phyloP scores from a whole-genome alignment of 805 yeast genomes.

The Ogataea allantospora region DNA sequence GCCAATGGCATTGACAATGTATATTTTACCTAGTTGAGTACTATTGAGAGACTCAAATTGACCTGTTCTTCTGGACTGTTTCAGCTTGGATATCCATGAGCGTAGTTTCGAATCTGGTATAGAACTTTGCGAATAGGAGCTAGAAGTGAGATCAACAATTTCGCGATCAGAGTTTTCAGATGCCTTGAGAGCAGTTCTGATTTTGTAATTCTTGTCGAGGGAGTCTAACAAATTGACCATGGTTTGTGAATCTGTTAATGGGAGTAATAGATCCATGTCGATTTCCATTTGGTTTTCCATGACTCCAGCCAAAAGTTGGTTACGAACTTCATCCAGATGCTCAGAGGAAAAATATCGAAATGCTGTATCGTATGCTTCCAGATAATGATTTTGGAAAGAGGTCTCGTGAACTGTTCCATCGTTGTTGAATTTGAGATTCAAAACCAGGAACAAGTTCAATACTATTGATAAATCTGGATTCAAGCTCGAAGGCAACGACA shows the following conservation, averaged over 20 bases:
- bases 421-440: slow-evolving; percentile 11
- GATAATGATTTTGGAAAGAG: slow-evolving; percentile 2
- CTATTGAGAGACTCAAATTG: slow-evolving; percentile 1
- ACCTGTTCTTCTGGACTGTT: slow-evolving; percentile 1
- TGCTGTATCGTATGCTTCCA: slow-evolving; percentile 10
- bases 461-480: slow-evolving; percentile 24
- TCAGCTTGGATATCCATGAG: slow-evolving; percentile 14
- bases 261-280: slow-evolving; percentile 12
- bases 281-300: slow-evolving; percentile 3
- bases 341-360: slow-evolving; percentile 14
- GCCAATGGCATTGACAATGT: slow-evolving; percentile 40
- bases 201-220: slow-evolving; percentile 6
- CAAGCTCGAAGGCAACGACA: slow-evolving; percentile 5
- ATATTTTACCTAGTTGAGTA: slow-evolving; percentile 22
- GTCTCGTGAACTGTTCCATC: neutral
- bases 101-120: slow-evolving; percentile 5
- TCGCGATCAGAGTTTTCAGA: slow-evolving; percentile 3
- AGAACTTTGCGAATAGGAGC: slow-evolving; percentile 4
- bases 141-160: slow-evolving; percentile 17
- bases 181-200: slow-evolving; percentile 3
- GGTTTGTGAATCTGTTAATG: slow-evolving; percentile 13
- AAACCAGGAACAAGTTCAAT: slow-evolving; percentile 18
- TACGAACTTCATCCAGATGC: slow-evolving; percentile 15
- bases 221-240: slow-evolving; percentile 12
- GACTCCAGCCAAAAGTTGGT: slow-evolving; percentile 10